Evolutionary conservation across 495 filamentous ascomycete genomes (phyloP).

Genomic region (Tuber indicum): DNA sequence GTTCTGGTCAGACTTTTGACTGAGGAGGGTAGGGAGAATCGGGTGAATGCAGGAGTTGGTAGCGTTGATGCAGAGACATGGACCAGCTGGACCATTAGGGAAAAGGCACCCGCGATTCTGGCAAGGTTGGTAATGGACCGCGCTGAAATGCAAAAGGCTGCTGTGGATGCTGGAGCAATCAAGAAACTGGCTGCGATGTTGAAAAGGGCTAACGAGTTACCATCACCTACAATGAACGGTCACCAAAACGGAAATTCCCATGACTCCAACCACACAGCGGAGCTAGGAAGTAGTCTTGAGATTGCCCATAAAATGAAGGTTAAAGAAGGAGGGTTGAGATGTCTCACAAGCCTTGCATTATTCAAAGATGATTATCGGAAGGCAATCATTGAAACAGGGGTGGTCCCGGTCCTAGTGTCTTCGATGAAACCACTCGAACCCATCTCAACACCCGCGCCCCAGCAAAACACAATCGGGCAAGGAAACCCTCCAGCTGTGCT

Average conservation of each 20-base stretch:
- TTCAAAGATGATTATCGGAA: constrained; percentile 83
- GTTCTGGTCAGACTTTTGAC: constrained; percentile 64
- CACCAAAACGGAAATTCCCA: constrained; percentile 26
- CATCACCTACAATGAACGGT: constrained; percentile 25
- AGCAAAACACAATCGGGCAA: constrained; percentile 28
- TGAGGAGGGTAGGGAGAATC: constrained; percentile 50
- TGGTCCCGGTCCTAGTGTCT: constrained; percentile 73
- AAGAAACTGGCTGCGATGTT: constrained; percentile 67
- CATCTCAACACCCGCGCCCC: constrained; percentile 19
- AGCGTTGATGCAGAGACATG: constrained; percentile 39
- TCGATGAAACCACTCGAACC: constrained; percentile 57
- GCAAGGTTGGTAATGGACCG: constrained; percentile 73
- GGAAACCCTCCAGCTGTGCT: constrained; percentile 60
- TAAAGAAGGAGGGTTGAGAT: constrained; percentile 69
- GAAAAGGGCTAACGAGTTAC: constrained; percentile 55
- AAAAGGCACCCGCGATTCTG: constrained; percentile 66
- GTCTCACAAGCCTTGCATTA: constrained; percentile 67
- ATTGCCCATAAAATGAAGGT: constrained; percentile 65
- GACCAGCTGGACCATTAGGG: constrained; percentile 51
- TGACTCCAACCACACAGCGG: constrained; percentile 29
- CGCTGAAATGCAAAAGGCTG: constrained; percentile 68
- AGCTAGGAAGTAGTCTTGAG: constrained; percentile 25
- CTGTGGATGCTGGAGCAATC: constrained; percentile 69
- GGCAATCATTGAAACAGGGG: constrained; percentile 69
- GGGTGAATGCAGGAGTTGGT: constrained; percentile 45